These are phyloP conservation scores for Xylariaceae sp. DNA, from an alignment of 2,329 filamentous ascomycete genomes.

Conservation along the genomic window DNA sequence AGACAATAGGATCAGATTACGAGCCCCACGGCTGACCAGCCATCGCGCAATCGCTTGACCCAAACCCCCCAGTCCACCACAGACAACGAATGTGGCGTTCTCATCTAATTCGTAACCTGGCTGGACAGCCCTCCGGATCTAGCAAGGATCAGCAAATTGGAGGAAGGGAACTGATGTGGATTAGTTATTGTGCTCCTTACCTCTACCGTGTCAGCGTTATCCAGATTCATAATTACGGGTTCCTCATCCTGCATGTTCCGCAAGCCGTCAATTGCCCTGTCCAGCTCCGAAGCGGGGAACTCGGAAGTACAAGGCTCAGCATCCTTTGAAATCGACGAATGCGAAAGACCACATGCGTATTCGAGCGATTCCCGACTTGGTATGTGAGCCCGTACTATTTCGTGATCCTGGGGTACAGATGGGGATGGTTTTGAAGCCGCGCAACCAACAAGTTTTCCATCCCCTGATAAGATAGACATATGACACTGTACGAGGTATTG, in stretches of 20 bases:
- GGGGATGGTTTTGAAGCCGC: background rate
- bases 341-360: background rate
- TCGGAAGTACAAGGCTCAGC: background rate
- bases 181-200: constrained; percentile 12
- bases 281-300: constrained; percentile 13
- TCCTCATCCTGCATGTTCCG: background rate
- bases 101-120: background rate
- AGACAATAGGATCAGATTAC: constrained; percentile 44
- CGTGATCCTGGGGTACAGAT: background rate
- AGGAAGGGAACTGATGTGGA: background rate
- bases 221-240: constrained; percentile 3
- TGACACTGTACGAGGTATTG: no score
- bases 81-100: constrained; percentile 42
- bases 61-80: constrained; percentile 49
- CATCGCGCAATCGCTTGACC: constrained; percentile 43
- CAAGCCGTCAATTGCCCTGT: background rate
- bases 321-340: background rate
- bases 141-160: background rate
- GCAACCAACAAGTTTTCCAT: background rate
- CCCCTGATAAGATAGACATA: background rate
- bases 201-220: constrained; percentile 6
- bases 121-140: background rate
- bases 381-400: background rate
- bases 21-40: constrained; percentile 44
- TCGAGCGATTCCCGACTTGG: background rate